Evolutionary conservation across 306 rosid species (phyloP).

Genomic region (Malus domestica): DNA sequence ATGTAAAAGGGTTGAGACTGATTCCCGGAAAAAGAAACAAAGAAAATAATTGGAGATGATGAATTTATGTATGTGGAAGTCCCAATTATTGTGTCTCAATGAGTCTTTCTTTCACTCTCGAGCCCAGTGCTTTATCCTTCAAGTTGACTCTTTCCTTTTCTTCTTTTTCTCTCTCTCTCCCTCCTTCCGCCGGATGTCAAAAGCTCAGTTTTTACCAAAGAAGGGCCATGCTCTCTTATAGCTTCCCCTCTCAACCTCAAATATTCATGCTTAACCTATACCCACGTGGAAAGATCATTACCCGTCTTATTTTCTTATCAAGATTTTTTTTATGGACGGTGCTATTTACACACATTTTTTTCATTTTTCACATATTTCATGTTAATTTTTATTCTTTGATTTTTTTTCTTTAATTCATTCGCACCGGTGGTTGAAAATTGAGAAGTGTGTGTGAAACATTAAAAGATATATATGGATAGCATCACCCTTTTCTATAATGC

Average conservation of each 20-base stretch:
- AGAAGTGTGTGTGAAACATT: too few relatives aligned
- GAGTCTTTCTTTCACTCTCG: constrained; percentile 35
- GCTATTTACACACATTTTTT: neutral
- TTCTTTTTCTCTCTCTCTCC: neutral
- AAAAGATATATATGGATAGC: too few relatives aligned
- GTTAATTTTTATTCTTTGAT: too few relatives aligned
- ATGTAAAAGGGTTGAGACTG: neutral
- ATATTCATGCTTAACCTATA: neutral
- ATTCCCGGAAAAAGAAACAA: neutral
- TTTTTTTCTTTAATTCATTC: too few relatives aligned
- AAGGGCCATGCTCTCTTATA: neutral
- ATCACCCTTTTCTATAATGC: neutral
- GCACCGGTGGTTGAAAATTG: too few relatives aligned
- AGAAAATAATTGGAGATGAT: constrained; percentile 1
- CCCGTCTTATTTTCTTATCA: neutral
- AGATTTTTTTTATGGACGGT: too few relatives aligned
- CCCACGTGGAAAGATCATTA: neutral
- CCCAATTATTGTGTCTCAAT: constrained; percentile 31
- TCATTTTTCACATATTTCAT: accelerated
- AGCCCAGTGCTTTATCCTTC: constrained; percentile 46
- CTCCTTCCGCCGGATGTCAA: neutral
- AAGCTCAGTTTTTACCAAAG: constrained; percentile 9
- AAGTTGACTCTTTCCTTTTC: constrained; percentile 12
- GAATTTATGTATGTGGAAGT: constrained; percentile 11
- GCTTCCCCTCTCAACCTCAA: neutral